A percentile compares a stretch with the other conserved stretches of the same genome.
Evolutionary conservation across 2,329 filamentous ascomycete species (phyloP).

Genomic region (Thelonectria blattea): DNA sequence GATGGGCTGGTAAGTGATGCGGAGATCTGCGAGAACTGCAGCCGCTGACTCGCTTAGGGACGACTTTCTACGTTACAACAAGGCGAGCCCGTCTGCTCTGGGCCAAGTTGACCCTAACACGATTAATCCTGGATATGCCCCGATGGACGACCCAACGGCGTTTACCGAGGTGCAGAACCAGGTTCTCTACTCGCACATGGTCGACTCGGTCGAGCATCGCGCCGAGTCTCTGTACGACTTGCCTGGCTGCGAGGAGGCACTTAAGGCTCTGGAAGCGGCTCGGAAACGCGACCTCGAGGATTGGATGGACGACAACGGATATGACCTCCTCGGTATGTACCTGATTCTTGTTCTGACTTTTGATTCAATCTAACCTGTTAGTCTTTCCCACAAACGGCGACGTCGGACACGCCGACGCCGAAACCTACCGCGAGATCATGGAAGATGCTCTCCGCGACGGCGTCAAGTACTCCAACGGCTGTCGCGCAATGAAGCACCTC

Average conservation of each 20-base stretch:
- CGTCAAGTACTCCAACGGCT: slow-evolving; percentile 18
- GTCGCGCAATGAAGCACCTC: slow-evolving; percentile 18
- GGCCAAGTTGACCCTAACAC: not conserved
- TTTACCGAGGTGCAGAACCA: slow-evolving; percentile 17
- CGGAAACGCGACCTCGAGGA: slow-evolving; percentile 56
- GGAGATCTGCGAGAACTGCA: too few relatives aligned
- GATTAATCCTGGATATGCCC: slow-evolving; percentile 11
- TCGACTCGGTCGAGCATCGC: slow-evolving; percentile 4
- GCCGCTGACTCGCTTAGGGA: not conserved
- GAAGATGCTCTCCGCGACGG: slow-evolving; percentile 4
- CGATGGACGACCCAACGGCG: slow-evolving; percentile 12
- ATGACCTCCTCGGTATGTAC: slow-evolving; percentile 4
- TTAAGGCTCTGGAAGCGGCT: slow-evolving; percentile 51
- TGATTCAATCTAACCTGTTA: not conserved
- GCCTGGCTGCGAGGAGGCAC: slow-evolving; percentile 13
- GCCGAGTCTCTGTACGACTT: not conserved
- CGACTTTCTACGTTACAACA: slow-evolving; percentile 5
- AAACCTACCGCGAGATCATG: slow-evolving; percentile 2
- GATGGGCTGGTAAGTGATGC: not conserved
- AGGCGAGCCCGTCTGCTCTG: not conserved
- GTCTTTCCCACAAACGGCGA: slow-evolving; percentile 20
- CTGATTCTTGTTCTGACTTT: not conserved
- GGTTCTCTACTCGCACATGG: slow-evolving; percentile 17
- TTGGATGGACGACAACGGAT: slow-evolving; percentile 33
- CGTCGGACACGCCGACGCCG: slow-evolving; percentile 6